These are phyloP conservation scores for Triticum timopheevii DNA, from an alignment of 176 grass and related monocot genomes.

Conservation along the genomic window DNA sequence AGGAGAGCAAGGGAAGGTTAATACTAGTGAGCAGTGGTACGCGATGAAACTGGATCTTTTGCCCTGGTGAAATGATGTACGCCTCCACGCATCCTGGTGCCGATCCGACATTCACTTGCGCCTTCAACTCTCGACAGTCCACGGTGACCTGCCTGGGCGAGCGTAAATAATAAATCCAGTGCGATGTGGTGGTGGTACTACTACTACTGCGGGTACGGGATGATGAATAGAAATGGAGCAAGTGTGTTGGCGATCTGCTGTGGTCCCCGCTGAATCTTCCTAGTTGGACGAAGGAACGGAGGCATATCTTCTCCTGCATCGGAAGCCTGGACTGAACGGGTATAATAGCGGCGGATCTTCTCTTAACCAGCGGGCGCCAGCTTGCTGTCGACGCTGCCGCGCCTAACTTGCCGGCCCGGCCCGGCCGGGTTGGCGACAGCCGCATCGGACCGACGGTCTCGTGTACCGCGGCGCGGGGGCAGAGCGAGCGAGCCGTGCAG, in stretches of 20 bases:
- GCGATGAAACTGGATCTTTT: background rate
- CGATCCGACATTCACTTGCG: background rate
- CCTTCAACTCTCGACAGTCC: background rate
- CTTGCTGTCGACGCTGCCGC: conserved; percentile 16
- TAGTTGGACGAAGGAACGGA: conserved; percentile 28
- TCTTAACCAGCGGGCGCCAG: background rate
- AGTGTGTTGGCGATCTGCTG: background rate
- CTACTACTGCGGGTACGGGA: background rate
- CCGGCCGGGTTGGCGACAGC: conserved; percentile 5
- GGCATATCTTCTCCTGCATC: background rate
- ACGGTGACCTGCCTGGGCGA: background rate
- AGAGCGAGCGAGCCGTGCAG: background rate
- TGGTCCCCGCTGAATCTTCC: conserved; percentile 26
- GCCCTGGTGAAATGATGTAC: background rate
- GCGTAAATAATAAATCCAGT: background rate
- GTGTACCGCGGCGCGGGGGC: background rate
- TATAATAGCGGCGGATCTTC: background rate
- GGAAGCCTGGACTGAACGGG: background rate
- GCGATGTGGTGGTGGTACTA: background rate
- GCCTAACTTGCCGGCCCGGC: conserved; percentile 17
- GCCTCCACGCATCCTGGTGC: background rate
- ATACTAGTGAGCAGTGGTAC: background rate
- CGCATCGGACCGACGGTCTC: background rate
- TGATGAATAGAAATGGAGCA: background rate
- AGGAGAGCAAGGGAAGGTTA: background rate